Conservation (phyloP, 305 asterid species). For the Salvia sclarea region DNA sequence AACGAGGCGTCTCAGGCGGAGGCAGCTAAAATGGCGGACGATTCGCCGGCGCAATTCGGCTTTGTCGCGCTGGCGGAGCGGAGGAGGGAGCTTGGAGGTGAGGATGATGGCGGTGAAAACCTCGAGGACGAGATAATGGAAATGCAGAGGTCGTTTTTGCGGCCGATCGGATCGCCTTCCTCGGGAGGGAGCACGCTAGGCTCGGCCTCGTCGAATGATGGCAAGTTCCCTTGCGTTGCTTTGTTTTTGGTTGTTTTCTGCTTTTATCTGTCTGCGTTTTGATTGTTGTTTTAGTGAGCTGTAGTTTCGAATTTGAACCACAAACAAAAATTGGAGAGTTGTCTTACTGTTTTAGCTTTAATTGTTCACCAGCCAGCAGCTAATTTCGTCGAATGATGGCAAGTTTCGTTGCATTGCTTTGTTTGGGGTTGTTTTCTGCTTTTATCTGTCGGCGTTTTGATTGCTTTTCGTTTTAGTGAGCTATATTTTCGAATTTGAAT, state of each 20-base stretch:
- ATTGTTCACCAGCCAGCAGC: not conserved
- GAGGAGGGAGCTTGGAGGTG: conserved; percentile 43
- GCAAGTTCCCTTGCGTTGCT: conserved; percentile 44
- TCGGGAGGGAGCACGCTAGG: conserved; percentile 81
- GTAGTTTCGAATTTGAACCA: not conserved
- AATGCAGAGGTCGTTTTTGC: conserved; percentile 55
- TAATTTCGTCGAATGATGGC: conserved; percentile 70
- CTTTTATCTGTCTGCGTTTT: not conserved
- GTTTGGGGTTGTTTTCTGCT: not conserved
- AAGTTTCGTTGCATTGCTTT: conserved; percentile 37
- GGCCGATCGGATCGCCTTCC: conserved; percentile 76
- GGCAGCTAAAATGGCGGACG: conserved; percentile 32
- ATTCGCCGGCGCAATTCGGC: conserved; percentile 33
- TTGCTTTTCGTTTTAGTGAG: not conserved
- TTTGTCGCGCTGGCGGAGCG: conserved; percentile 41
- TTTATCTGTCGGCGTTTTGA: conserved; percentile 12
- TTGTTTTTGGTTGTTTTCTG: conserved; percentile 7
- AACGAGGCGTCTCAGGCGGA: conserved; percentile 52
- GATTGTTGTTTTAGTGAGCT: not conserved
- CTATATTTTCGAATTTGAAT: not conserved
- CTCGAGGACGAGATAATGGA: conserved; percentile 56
- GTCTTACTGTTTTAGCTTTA: not conserved
- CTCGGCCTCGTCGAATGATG: conserved; percentile 87
- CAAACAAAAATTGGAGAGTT: not conserved
- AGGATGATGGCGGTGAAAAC: conserved; percentile 45